These are phyloP conservation scores for Vanilla planifolia DNA, from an alignment of 106 monocot genomes.

Conservation along the genomic window DNA sequence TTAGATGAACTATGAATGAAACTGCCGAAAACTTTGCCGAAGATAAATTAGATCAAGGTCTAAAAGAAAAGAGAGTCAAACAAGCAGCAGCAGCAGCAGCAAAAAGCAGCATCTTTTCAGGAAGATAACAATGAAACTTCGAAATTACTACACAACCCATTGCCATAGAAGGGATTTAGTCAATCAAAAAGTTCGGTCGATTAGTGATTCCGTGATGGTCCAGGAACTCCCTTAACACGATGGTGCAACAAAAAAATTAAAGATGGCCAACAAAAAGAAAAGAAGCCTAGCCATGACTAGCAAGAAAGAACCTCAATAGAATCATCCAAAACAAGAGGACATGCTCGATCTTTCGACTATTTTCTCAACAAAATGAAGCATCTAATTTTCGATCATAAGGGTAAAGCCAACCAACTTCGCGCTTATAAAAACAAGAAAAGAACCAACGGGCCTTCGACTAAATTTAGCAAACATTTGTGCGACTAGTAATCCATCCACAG, in stretches of 20 bases:
- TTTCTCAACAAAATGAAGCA: background rate
- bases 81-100: background rate
- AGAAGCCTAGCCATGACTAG: background rate
- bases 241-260: background rate
- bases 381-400: no score
- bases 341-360: background rate
- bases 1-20: no score
- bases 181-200: background rate
- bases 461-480: background rate
- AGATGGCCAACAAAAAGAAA: background rate
- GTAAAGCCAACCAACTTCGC: conserved; percentile 1
- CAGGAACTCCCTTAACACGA: background rate
- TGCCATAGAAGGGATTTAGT: background rate
- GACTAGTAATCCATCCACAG: background rate
- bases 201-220: background rate
- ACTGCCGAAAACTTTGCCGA: no score
- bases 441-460: background rate
- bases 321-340: background rate
- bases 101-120: background rate
- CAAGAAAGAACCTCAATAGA: background rate
- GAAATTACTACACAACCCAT: background rate
- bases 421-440: background rate
- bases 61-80: background rate
- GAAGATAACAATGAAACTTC: background rate
- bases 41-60: background rate